A percentile compares a stretch with the other conserved stretches of the same genome.
phyloP scores from a whole-genome alignment of 306 rosid species.

The Astragalus membranaceus region DNA sequence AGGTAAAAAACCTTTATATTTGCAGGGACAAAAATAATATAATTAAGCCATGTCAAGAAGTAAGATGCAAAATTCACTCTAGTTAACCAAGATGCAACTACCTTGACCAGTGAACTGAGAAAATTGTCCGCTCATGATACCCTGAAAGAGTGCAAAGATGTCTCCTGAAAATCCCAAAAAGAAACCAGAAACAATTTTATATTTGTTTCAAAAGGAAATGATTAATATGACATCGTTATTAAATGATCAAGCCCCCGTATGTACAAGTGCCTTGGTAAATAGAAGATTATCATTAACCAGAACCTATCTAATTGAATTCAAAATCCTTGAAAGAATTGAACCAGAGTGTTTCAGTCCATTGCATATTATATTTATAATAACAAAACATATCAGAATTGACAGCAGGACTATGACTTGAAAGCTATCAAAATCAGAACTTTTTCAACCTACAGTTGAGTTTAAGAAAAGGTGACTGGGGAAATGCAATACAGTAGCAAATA shows the following conservation, averaged over 20 bases:
- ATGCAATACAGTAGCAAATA: slow-evolving; percentile 4
- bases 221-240: neutral
- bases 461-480: neutral
- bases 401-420: neutral
- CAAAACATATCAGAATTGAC: neutral
- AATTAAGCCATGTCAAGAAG: neutral
- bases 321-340: slow-evolving; percentile 13
- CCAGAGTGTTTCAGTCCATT: neutral
- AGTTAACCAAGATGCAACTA: slow-evolving; percentile 23
- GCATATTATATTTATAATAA: neutral
- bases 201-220: neutral
- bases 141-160: slow-evolving; percentile 86
- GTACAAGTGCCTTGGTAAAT: neutral
- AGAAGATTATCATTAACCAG: neutral
- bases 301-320: neutral
- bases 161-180: slow-evolving; percentile 53
- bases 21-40: too few species aligned
- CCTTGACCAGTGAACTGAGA: slow-evolving; percentile 99
- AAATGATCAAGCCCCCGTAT: slow-evolving; percentile 7
- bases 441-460: slow-evolving; percentile 9
- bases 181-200: slow-evolving; percentile 19
- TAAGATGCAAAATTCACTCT: neutral
- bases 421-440: neutral
- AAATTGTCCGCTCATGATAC: slow-evolving; percentile 92
- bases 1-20: too few species aligned